Percentiles rank a stretch among this genome's conserved stretches.
phyloP scores from a whole-genome alignment of 441 rosid species.

The Eruca vesicaria region DNA sequence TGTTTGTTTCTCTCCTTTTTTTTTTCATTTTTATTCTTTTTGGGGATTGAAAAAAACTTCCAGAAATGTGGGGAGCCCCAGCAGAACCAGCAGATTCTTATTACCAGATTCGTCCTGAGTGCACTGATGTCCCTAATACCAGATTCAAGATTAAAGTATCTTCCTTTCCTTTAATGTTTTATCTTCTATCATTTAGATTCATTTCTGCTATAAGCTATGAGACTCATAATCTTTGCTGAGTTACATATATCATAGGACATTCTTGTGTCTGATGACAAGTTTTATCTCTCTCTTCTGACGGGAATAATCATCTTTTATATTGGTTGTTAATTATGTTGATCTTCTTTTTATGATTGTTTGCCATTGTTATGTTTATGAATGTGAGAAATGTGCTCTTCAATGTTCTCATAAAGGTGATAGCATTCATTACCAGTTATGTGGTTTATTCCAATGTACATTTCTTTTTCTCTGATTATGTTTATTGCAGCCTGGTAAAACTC shows the following conservation, averaged over 20 bases:
- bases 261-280: not conserved
- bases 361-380: too few species aligned
- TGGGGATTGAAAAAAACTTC: not conserved
- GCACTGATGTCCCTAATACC: constrained; percentile 56
- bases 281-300: not conserved
- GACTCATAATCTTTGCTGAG: not conserved
- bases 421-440: not conserved
- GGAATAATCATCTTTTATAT: not conserved
- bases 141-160: not conserved
- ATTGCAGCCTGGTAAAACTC: constrained; percentile 85
- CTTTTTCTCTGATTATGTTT: constrained; percentile 7
- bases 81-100: constrained; percentile 83
- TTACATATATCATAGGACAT: not conserved
- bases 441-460: not conserved
- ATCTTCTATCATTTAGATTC: not conserved
- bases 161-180: not conserved
- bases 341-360: constrained; percentile 1
- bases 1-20: not conserved
- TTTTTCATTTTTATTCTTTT: constrained; percentile 4
- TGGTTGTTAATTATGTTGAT: not conserved
- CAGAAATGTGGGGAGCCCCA: constrained; percentile 62
- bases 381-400: too few species aligned
- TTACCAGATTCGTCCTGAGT: constrained; percentile 82
- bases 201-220: not conserved
- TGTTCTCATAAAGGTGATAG: not conserved